These are phyloP conservation scores for Leptodermis oblonga DNA, from an alignment of 257 asterid species.

Conservation along the genomic window DNA sequence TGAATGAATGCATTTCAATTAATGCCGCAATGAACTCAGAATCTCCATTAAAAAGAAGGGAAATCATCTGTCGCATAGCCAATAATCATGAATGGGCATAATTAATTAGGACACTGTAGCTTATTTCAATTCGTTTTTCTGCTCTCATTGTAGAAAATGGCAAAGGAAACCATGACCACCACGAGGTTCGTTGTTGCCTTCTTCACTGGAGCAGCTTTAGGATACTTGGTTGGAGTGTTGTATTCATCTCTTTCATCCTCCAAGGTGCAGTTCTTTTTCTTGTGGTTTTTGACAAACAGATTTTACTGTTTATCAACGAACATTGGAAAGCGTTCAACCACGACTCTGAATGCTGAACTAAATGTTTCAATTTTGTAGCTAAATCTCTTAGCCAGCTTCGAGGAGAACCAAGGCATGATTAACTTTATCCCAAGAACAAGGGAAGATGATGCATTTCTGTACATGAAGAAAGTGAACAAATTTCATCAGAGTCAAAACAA, in stretches of 20 bases:
- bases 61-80: constrained; percentile 11
- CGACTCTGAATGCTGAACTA: too few relatives aligned
- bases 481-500: constrained; percentile 21
- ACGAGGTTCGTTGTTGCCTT: constrained; percentile 40
- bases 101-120: not conserved
- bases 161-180: constrained; percentile 54
- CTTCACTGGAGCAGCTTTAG: constrained; percentile 51
- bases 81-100: not conserved
- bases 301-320: too few relatives aligned
- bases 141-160: constrained; percentile 37
- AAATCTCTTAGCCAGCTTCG: constrained; percentile 36
- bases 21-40: constrained; percentile 30
- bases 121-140: constrained; percentile 19
- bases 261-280: constrained; percentile 40
- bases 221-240: constrained; percentile 61
- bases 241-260: constrained; percentile 44
- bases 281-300: too few relatives aligned
- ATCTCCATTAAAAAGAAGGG: constrained; percentile 33
- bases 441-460: constrained; percentile 2
- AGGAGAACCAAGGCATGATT: constrained; percentile 23
- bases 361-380: constrained; percentile 42
- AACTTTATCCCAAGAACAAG: constrained; percentile 27
- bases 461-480: constrained; percentile 15
- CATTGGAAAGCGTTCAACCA: too few relatives aligned
- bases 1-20: too few relatives aligned